phyloP scores from a whole-genome alignment of 2,329 filamentous ascomycete species.

The Stemphylium lycopersici region DNA sequence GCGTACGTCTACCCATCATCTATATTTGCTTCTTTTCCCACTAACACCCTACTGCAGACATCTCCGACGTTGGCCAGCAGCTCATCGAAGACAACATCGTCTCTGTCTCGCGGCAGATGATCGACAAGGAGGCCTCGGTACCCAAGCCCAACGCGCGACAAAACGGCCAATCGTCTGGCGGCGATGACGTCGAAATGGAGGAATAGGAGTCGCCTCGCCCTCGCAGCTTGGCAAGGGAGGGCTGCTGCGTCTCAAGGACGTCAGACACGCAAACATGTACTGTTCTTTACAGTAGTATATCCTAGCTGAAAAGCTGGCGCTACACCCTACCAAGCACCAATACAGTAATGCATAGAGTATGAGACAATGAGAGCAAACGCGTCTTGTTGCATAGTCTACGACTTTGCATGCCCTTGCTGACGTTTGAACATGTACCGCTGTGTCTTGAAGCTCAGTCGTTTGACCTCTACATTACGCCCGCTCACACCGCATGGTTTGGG shows the following conservation, averaged over 20 bases:
- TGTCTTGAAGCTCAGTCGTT: too few species aligned
- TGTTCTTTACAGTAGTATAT: background rate
- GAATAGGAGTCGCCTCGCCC: slow-evolving; percentile 7
- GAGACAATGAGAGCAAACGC: slow-evolving; percentile 14
- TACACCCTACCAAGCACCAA: background rate
- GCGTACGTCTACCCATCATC: slow-evolving; percentile 57
- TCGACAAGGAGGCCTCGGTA: slow-evolving; percentile 97
- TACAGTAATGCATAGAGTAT: slow-evolving; percentile 22
- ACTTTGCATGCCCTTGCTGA: too few species aligned
- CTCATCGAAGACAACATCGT: slow-evolving; percentile 99
- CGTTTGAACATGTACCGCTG: too few species aligned
- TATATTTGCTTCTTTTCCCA: background rate
- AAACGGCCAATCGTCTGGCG: slow-evolving; percentile 33
- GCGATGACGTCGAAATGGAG: slow-evolving; percentile 40
- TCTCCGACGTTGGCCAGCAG: slow-evolving; percentile 94
- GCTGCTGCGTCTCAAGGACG: background rate
- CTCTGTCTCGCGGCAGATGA: slow-evolving; percentile 97
- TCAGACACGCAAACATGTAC: background rate
- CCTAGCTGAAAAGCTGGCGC: background rate
- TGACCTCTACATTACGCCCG: too few species aligned
- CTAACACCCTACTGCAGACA: slow-evolving; percentile 58
- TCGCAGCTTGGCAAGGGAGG: background rate
- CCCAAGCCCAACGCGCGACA: slow-evolving; percentile 58
- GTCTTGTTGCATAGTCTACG: background rate
- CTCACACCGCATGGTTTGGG: too few species aligned